These are phyloP conservation scores for Escovopsis weberi DNA, from an alignment of 2,329 filamentous ascomycete genomes.

Conservation along the genomic window DNA sequence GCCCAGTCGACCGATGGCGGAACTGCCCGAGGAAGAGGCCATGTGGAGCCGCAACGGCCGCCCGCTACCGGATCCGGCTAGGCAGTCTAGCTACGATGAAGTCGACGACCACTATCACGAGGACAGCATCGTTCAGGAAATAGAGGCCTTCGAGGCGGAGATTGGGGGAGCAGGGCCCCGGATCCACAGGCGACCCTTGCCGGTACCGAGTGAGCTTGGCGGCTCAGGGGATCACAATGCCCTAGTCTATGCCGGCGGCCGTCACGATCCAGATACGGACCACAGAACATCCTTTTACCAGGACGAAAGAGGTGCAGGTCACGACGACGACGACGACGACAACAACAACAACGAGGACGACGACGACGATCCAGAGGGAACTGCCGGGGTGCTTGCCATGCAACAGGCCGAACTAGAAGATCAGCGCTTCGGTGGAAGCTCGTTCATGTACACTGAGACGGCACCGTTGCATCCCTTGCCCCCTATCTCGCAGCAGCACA, in stretches of 20 bases:
- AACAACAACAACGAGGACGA: conserved; percentile 34
- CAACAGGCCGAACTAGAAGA: conserved; percentile 71
- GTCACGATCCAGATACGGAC: conserved; percentile 13
- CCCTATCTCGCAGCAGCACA: conserved; percentile 2
- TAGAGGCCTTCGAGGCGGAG: conserved; percentile 43
- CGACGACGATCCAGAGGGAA: conserved; percentile 78
- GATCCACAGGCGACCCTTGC: conserved; percentile 18
- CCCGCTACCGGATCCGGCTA: conserved; percentile 2
- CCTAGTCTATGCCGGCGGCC: conserved; percentile 34
- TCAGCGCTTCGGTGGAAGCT: conserved; percentile 27
- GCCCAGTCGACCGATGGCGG: conserved; percentile 36
- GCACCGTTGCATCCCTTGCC: conserved; percentile 9
- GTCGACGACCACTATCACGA: conserved; percentile 27
- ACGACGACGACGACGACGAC: background rate
- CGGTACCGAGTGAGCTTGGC: conserved; percentile 30
- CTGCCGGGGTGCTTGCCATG: conserved; percentile 71
- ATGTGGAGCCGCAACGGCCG: conserved; percentile 26
- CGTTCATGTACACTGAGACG: conserved; percentile 19
- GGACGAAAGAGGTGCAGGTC: no score
- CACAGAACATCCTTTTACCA: no score
- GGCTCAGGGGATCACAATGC: conserved; percentile 32
- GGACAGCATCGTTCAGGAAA: conserved; percentile 42
- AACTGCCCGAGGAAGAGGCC: conserved; percentile 26
- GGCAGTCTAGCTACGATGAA: conserved; percentile 15
- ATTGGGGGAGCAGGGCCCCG: conserved; percentile 22